Percentiles rank a stretch among this genome's conserved stretches.
These are phyloP conservation scores for Babjeviella inositovora DNA, from an alignment of 805 yeast genomes.

Conservation along the genomic window DNA sequence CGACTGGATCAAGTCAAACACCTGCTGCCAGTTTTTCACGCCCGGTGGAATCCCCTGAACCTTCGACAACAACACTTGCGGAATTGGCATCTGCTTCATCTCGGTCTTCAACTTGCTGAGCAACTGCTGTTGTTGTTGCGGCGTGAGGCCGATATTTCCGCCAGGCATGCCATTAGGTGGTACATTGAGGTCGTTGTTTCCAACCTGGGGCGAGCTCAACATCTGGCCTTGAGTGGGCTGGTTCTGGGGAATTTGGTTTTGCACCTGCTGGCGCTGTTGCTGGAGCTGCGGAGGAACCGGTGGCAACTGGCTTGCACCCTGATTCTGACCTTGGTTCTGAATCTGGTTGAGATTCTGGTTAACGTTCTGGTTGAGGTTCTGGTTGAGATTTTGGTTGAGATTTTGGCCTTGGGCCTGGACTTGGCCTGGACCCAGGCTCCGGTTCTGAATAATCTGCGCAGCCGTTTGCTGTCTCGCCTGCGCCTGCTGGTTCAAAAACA, in stretches of 20 bases:
- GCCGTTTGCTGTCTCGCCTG: constrained; percentile 35
- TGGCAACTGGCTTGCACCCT: constrained; percentile 1
- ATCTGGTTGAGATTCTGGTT: background rate
- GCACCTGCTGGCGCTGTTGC: constrained; percentile 5
- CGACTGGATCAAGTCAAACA: constrained; percentile 44
- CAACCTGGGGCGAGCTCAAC: too few relatives aligned
- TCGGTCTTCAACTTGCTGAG: constrained; percentile 20
- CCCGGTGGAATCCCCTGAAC: constrained; percentile 70
- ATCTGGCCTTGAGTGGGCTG: too few relatives aligned
- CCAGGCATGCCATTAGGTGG: constrained; percentile 1
- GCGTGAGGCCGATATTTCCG: too few relatives aligned
- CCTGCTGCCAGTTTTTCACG: constrained; percentile 69
- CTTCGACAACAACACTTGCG: constrained; percentile 43
- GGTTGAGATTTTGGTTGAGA: constrained; percentile 9
- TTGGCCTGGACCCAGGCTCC: constrained; percentile 2
- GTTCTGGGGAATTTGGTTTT: constrained; percentile 4
- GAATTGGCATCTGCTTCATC: constrained; percentile 56
- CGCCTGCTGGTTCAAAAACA: constrained; percentile 28
- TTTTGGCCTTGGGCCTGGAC: constrained; percentile 6
- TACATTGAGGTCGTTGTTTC: constrained; percentile 1
- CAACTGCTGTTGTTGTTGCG: constrained; percentile 19
- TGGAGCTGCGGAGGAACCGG: constrained; percentile 6
- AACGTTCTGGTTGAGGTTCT: constrained; percentile 3
- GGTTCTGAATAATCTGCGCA: constrained; percentile 20
- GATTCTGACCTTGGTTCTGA: constrained; percentile 2